Evolutionary conservation across 139 green algal species (phyloP).

Genomic region (Asterochloris erici): DNA sequence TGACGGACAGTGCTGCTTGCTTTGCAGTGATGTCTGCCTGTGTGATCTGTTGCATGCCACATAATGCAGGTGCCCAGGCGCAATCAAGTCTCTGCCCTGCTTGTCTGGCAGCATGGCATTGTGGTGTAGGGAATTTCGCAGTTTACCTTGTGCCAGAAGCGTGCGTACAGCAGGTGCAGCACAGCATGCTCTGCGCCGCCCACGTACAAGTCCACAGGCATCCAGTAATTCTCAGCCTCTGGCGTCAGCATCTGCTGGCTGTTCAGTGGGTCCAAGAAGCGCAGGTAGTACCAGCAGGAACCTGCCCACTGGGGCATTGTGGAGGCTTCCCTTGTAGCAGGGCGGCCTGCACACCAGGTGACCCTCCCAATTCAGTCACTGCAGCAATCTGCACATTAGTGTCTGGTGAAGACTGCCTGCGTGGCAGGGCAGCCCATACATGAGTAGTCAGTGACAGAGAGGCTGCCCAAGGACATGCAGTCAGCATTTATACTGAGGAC

Average conservation of each 20-base stretch:
- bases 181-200: conserved; percentile 96
- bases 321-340: conserved; percentile 80
- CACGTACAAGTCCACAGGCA: conserved; percentile 99
- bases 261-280: conserved; percentile 93
- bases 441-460: too few species aligned
- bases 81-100: too few species aligned
- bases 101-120: too few species aligned
- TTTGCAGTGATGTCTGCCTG: too few species aligned
- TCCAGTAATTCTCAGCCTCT: conserved; percentile 92
- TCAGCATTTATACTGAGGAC: too few species aligned
- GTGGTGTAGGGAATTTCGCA: neutral
- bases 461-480: too few species aligned
- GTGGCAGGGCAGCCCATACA: conserved; percentile 39
- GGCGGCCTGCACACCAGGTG: conserved; percentile 26
- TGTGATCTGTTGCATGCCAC: too few species aligned
- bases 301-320: conserved; percentile 98
- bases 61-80: too few species aligned
- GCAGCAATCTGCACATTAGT: conserved; percentile 88
- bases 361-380: conserved; percentile 77
- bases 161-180: conserved; percentile 97
- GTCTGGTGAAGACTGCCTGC: conserved; percentile 97
- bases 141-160: conserved; percentile 31
- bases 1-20: too few species aligned
- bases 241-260: conserved; percentile 63
- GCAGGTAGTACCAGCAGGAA: conserved; percentile 97